These are phyloP conservation scores for Puccinia polysora DNA, from an alignment of 1,284 basidiomycete genomes.

Conservation along the genomic window DNA sequence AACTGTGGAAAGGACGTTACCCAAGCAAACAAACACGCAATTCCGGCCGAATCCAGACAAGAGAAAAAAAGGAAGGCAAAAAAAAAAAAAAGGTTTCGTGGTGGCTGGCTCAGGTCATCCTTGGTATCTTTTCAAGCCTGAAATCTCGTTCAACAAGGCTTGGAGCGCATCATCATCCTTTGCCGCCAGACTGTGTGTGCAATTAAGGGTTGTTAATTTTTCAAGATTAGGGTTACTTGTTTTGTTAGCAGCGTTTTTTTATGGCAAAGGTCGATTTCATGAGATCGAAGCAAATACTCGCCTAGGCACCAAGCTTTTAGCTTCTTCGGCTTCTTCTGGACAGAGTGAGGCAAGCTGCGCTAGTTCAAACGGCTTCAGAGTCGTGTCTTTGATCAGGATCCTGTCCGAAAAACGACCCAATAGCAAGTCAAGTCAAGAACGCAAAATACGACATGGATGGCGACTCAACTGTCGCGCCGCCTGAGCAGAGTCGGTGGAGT, in stretches of 20 bases:
- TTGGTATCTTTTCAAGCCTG: constrained; percentile 82
- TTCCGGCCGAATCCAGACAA: no score
- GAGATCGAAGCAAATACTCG: constrained; percentile 16
- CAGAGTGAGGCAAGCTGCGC: constrained; percentile 87
- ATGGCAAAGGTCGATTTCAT: constrained; percentile 41
- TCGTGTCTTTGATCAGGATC: constrained; percentile 68
- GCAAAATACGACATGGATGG: neutral
- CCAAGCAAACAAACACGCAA: no score
- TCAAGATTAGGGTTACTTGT: constrained; percentile 3
- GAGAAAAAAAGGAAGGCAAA: no score
- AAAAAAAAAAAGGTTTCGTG: no score
- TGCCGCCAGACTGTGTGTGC: constrained; percentile 64
- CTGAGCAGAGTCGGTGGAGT: constrained; percentile 75
- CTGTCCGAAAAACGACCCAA: constrained; percentile 53
- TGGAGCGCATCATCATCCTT: constrained; percentile 81
- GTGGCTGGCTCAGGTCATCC: no score
- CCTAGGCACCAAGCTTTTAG: constrained; percentile 83
- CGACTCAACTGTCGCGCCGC: constrained; percentile 75
- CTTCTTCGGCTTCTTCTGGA: constrained; percentile 79
- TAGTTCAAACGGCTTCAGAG: constrained; percentile 80
- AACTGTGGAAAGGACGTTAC: no score
- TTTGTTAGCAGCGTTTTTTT: neutral
- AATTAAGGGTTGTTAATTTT: neutral
- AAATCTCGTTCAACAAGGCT: constrained; percentile 73
- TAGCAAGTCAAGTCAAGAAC: no score